These are phyloP conservation scores for Falciphora oryzae DNA, from an alignment of 2,329 filamentous ascomycete species.

Conservation along the genomic window DNA sequence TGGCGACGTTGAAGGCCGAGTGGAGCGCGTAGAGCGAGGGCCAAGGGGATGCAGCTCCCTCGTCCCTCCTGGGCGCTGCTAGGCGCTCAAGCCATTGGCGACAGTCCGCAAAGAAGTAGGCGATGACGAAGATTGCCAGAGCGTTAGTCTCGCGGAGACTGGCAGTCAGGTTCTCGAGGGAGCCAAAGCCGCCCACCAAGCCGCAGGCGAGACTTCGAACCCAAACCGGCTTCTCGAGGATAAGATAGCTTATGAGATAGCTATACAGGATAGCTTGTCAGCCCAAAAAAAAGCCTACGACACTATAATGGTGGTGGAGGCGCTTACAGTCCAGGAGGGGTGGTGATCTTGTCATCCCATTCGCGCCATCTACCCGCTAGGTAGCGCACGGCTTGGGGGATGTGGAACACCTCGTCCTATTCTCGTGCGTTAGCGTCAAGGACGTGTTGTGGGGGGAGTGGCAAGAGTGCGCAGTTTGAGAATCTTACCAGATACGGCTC, in stretches of 20 bases:
- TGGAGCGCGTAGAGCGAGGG: slow-evolving; percentile 43
- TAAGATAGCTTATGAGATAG: slow-evolving; percentile 12
- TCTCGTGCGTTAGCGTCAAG: slow-evolving; percentile 8
- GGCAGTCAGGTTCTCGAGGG: slow-evolving; percentile 19
- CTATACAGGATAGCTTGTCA: slow-evolving; percentile 16
- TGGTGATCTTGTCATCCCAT: slow-evolving; percentile 98
- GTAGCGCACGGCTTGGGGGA: slow-evolving; percentile 86
- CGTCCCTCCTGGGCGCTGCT: background rate
- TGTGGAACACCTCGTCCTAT: slow-evolving; percentile 82
- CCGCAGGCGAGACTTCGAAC: background rate
- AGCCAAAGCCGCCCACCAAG: background rate
- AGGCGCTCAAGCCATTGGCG: slow-evolving; percentile 45
- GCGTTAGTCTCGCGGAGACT: slow-evolving; percentile 45
- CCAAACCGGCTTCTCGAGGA: background rate
- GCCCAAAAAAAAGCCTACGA: slow-evolving; percentile 18
- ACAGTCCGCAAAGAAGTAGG: slow-evolving; percentile 42
- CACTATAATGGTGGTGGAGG: slow-evolving; percentile 14
- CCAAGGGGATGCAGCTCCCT: slow-evolving; percentile 19
- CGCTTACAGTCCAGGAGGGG: slow-evolving; percentile 75
- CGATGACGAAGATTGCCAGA: slow-evolving; percentile 35
- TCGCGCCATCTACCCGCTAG: slow-evolving; percentile 66
- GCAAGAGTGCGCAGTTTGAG: background rate
- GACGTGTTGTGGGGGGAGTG: background rate
- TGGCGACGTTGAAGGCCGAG: slow-evolving; percentile 68
- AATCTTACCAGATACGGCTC: slow-evolving; percentile 49